Evolutionary conservation across 140 eudicot genomes (phyloP).

Genomic region (Erigeron philadelphicus): DNA sequence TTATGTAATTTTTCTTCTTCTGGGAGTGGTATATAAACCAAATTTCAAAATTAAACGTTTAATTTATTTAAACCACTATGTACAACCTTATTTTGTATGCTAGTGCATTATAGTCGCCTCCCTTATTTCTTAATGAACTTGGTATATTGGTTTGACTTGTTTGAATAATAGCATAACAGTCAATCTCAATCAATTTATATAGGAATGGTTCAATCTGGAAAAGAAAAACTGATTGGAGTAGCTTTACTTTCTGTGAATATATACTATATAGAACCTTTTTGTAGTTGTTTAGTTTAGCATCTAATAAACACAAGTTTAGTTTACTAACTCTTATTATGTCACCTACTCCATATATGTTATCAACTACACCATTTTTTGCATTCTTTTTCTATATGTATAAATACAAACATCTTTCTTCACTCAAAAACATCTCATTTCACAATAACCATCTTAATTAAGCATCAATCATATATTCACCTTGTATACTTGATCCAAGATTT

Average conservation of each 20-base stretch:
- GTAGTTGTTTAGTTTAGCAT: constrained; percentile 23
- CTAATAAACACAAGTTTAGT: constrained; percentile 21
- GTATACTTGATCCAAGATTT: not conserved
- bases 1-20: too few species aligned
- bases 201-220: not conserved
- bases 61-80: not conserved
- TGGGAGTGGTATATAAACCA: too few species aligned
- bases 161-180: not conserved
- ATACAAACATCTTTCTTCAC: constrained; percentile 18
- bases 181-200: too few species aligned
- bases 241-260: constrained; percentile 8
- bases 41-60: too few species aligned
- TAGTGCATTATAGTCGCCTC: not conserved
- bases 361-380: constrained; percentile 27
- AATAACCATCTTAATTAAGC: constrained; percentile 9
- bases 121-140: not conserved
- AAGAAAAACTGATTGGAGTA: constrained; percentile 7
- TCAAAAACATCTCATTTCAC: constrained; percentile 18
- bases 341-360: constrained; percentile 30
- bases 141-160: not conserved
- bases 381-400: constrained; percentile 11
- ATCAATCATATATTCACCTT: constrained; percentile 18
- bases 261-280: not conserved
- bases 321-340: constrained; percentile 26
- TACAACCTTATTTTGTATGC: not conserved